Percentiles rank a stretch among this genome's conserved stretches.
Evolutionary conservation across 1,139 yeast species (phyloP).

Genomic region (Lodderomyces margitis): DNA sequence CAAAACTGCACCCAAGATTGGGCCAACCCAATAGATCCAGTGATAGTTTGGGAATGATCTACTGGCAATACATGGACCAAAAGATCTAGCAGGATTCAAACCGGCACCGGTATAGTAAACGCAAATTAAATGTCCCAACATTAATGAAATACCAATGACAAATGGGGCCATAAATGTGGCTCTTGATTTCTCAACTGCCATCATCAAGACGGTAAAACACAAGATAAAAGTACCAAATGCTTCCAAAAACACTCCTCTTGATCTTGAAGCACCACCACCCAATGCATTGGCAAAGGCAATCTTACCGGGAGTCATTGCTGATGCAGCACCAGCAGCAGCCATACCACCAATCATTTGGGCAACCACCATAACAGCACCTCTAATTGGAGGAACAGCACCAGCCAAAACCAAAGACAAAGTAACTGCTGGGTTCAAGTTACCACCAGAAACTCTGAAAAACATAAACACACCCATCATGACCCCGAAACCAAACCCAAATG

Average conservation of each 20-base stretch:
- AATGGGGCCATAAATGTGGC: conserved; percentile 81
- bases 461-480: conserved; percentile 74
- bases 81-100: conserved; percentile 84
- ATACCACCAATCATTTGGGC: conserved; percentile 82
- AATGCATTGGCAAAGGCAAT: conserved; percentile 69
- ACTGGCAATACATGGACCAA: conserved; percentile 80
- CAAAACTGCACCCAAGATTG: conserved; percentile 64
- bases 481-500: conserved; percentile 86
- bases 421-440: conserved; percentile 89
- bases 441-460: conserved; percentile 82
- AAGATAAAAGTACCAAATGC: conserved; percentile 76
- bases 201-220: conserved; percentile 73
- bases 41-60: conserved; percentile 74
- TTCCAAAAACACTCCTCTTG: conserved; percentile 80
- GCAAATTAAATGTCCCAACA: conserved; percentile 78
- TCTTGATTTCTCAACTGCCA: conserved; percentile 80
- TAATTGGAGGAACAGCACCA: conserved; percentile 69
- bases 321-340: conserved; percentile 91
- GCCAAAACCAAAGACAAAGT: conserved; percentile 69
- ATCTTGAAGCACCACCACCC: conserved; percentile 69
- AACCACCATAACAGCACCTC: conserved; percentile 64
- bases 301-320: conserved; percentile 83
- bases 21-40: conserved; percentile 95
- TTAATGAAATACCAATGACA: conserved; percentile 78
- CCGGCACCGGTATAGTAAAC: conserved; percentile 92